phyloP scores from a whole-genome alignment of 169 alveolate genomes.

The Plasmodium ovale region DNA sequence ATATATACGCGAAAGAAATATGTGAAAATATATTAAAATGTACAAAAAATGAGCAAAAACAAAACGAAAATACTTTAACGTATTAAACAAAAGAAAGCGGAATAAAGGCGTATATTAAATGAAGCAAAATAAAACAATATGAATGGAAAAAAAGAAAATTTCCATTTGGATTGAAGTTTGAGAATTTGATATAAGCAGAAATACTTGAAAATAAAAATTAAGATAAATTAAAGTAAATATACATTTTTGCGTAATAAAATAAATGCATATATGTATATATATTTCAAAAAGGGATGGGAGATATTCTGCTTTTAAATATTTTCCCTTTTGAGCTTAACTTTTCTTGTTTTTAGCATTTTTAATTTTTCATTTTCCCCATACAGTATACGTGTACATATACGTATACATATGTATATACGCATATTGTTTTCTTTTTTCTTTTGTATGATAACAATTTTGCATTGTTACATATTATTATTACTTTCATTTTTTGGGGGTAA shows the following conservation, averaged over 20 bases:
- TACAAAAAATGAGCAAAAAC: not conserved
- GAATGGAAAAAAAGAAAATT: not conserved
- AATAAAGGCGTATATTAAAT: not conserved
- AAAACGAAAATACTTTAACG: not conserved
- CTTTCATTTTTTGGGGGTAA: not conserved
- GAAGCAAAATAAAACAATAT: not conserved
- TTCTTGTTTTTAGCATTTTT: not conserved
- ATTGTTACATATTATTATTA: no score
- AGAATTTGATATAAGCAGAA: not conserved
- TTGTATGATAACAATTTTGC: not conserved
- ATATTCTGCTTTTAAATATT: not conserved
- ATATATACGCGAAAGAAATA: not conserved
- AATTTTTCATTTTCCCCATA: not conserved
- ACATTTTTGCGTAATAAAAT: not conserved
- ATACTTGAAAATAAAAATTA: not conserved
- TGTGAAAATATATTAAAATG: not conserved
- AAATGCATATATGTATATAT: not conserved
- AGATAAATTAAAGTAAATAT: not conserved
- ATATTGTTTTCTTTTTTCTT: not conserved
- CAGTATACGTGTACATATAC: not conserved
- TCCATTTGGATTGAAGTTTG: not conserved
- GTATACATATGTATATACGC: not conserved
- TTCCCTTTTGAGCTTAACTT: not conserved
- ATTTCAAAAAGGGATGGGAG: not conserved
- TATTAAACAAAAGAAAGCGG: not conserved